Evolutionary conservation across 2,329 filamentous ascomycete genomes (phyloP).

Genomic region (Pleurostoma richardsiae): DNA sequence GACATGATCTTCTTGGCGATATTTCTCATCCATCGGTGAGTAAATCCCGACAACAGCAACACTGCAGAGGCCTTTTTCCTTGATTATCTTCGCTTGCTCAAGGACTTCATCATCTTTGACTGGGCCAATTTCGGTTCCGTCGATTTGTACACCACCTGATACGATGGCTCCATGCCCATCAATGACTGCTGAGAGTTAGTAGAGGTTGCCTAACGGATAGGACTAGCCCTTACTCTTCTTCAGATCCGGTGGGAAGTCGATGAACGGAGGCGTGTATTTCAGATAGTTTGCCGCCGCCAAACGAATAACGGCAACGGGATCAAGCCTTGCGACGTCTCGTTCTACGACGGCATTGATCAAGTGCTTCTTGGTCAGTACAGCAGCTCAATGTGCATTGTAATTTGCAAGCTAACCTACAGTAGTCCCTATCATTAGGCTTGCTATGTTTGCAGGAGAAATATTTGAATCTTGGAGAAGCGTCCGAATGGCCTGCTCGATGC

Average conservation of each 20-base stretch:
- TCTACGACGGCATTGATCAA: conserved; percentile 16
- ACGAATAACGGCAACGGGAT: conserved; percentile 23
- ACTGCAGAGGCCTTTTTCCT: conserved; percentile 20
- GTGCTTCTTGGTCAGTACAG: conserved; percentile 1
- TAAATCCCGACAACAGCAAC: conserved; percentile 54
- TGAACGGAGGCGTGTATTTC: conserved; percentile 34
- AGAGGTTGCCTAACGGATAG: not conserved
- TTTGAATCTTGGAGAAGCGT: conserved; percentile 4
- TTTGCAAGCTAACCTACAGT: conserved; percentile 4
- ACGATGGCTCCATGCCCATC: conserved; percentile 27
- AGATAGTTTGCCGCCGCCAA: conserved; percentile 15
- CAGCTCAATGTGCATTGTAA: not conserved
- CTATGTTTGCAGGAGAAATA: conserved; percentile 4
- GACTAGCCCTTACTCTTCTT: not conserved
- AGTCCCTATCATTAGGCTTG: conserved; percentile 13
- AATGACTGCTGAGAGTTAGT: conserved; percentile 12
- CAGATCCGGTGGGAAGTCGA: conserved; percentile 33
- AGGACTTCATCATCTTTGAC: conserved; percentile 31
- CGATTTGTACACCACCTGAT: conserved; percentile 32
- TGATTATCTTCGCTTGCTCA: conserved; percentile 11
- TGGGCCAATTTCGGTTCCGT: conserved; percentile 30
- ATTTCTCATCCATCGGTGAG: conserved; percentile 49
- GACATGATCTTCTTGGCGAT: conserved; percentile 45
- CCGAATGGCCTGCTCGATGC: conserved; percentile 11
- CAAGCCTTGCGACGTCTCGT: conserved; percentile 13